Conservation (phyloP, 768 basidiomycete genomes). For the Kwoniella heveanensis region DNA sequence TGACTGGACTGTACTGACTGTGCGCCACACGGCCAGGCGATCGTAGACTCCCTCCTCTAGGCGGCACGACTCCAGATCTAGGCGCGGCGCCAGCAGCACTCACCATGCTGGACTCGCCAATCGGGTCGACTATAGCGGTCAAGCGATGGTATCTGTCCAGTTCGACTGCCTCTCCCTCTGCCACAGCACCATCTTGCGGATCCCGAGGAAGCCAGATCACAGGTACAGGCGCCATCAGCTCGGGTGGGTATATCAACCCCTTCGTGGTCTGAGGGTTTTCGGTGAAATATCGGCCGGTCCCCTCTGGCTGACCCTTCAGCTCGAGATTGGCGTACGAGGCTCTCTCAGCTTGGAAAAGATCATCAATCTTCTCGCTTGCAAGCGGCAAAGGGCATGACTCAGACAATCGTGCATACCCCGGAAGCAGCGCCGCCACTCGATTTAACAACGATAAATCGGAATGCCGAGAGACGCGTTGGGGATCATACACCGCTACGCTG, state of each 20-base stretch:
- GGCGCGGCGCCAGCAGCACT: background rate
- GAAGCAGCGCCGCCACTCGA: slow-evolving; percentile 62
- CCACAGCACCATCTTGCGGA: slow-evolving; percentile 63
- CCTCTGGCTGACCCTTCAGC: slow-evolving; percentile 39
- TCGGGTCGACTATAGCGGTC: slow-evolving; percentile 62
- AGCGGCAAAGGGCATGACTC: slow-evolving; percentile 30
- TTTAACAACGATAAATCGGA: slow-evolving; percentile 30
- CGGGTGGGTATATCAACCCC: slow-evolving; percentile 77
- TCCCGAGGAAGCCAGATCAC: slow-evolving; percentile 86
- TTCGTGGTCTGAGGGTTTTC: slow-evolving; percentile 78
- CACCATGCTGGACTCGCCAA: background rate
- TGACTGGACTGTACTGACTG: background rate
- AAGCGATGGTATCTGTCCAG: slow-evolving; percentile 73
- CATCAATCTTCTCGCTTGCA: slow-evolving; percentile 79
- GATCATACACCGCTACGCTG: slow-evolving; percentile 58
- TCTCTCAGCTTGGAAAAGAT: slow-evolving; percentile 74
- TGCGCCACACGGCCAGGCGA: background rate
- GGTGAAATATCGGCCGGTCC: slow-evolving; percentile 69
- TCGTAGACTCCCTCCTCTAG: background rate
- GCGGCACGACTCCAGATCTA: background rate
- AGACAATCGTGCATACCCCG: slow-evolving; percentile 62
- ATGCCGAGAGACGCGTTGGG: slow-evolving; percentile 63
- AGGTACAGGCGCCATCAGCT: slow-evolving; percentile 73
- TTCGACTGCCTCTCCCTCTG: slow-evolving; percentile 73
- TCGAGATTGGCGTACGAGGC: slow-evolving; percentile 25